Base-by-base conservation (phyloP, 2,329 filamentous ascomycete species). In the Cladophialophora psammophila region DNA sequence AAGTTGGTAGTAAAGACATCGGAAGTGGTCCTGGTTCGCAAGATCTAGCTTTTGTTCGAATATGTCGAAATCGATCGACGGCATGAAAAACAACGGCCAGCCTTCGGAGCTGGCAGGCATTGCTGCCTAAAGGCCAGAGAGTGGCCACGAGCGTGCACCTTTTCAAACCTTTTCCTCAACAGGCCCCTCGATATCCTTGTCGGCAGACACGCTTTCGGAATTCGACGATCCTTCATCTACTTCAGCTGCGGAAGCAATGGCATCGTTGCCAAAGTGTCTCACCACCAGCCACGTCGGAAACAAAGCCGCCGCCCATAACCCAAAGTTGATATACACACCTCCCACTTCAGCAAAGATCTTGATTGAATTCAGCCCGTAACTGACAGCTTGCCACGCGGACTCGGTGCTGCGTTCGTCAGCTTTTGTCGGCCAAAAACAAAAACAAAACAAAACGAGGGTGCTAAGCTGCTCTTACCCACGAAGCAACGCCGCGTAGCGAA, bases 361-460 rank as follows among this genome's bases (percentile, higher is more conserved):
- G 9, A 91, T 71, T 2, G 87, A 88, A 8, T 85, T 86, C 0
- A 92, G 76, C 0, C 90, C 90, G 67, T 92, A 93, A 72, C 88
- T 90, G 15, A 93, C 78, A 6, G 90, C 90, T 75, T 93, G 90
- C 79, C 88, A 90, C 0, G 88, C 90, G 1, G 88, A 91, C 77
- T 93, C 90, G 0, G 88, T 90, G 0, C 88, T 61, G 36, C 5
- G 2, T 36, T 42, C 18, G 34, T 61, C 45, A 61, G 58, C 45
- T 38, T 38, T 13, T 53, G 4, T 53, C 32, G 12, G 5, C 1
- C 35, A 12, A 26, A 50, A 12, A n/a, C 3, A n/a, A 26, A 5
- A 10, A 2, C 1, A 35, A 26, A 26, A 26, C 26, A 3, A 26
- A 26, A 26, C 26, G 13, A 3, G 8, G 45, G 45, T 4, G 36